Conservation (phyloP, 2,329 filamentous ascomycete species). For the Cytospora paraplurivora region DNA sequence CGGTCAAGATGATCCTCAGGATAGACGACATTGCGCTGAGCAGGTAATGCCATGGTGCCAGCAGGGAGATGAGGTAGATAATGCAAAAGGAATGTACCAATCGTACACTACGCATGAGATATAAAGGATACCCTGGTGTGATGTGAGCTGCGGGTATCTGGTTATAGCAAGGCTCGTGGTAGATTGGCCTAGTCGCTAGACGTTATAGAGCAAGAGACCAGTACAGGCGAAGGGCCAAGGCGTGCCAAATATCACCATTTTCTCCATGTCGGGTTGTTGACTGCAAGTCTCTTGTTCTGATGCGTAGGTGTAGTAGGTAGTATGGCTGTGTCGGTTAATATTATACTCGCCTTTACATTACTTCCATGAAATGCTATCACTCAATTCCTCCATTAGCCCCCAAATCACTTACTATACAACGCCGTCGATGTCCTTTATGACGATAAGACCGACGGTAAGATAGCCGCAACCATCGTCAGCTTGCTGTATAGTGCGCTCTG, state of each 20-base stretch:
- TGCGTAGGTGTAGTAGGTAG: not conserved
- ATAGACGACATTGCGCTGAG: conserved; percentile 69
- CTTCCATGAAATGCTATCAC: too few species aligned
- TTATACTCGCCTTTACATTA: not conserved
- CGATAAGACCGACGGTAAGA: too few species aligned
- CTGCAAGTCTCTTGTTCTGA: not conserved
- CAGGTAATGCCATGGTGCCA: conserved; percentile 46
- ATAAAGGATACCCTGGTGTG: not conserved
- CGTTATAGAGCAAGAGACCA: not conserved
- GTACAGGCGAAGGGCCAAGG: not conserved
- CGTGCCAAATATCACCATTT: not conserved
- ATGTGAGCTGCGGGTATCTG: not conserved
- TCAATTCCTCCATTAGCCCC: too few species aligned
- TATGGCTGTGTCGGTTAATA: not conserved
- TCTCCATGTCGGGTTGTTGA: not conserved
- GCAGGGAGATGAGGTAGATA: conserved; percentile 1
- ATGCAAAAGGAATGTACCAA: conserved; percentile 1
- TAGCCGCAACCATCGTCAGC: too few species aligned
- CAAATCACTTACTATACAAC: too few species aligned
- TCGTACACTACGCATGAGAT: not conserved
- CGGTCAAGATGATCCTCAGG: conserved; percentile 87
- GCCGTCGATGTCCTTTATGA: too few species aligned
- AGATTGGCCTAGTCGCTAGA: not conserved
- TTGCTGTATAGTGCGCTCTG: too few species aligned
- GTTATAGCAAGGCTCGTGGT: not conserved